Conservation (phyloP, 2,329 filamentous ascomycete species). For the Colletotrichum tamarilloi region DNA sequence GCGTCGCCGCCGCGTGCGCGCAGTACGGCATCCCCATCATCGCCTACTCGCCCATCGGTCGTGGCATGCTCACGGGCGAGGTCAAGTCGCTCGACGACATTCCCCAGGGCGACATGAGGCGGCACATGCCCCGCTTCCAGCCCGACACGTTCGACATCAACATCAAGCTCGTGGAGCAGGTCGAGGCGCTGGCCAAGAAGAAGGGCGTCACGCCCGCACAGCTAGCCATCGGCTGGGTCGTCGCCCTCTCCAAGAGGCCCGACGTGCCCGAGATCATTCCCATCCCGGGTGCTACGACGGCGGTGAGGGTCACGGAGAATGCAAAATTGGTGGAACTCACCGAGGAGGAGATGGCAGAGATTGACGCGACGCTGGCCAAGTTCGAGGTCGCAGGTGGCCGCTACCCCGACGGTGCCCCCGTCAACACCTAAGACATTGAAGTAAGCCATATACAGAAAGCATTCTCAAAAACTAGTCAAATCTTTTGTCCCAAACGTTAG, state of each 20-base stretch:
- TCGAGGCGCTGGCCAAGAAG: slow-evolving; percentile 67
- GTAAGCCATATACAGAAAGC: neutral
- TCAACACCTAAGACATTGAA: slow-evolving; percentile 47
- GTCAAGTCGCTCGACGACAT: slow-evolving; percentile 66
- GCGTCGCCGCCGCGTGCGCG: slow-evolving; percentile 64
- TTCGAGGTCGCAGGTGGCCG: slow-evolving; percentile 61
- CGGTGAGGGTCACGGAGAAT: slow-evolving; percentile 71
- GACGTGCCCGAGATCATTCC: slow-evolving; percentile 71
- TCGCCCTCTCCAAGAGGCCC: slow-evolving; percentile 58
- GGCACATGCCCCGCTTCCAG: slow-evolving; percentile 67
- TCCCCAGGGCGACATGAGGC: slow-evolving; percentile 59
- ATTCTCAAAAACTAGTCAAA: neutral
- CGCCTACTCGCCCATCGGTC: slow-evolving; percentile 78
- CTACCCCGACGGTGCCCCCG: slow-evolving; percentile 53
- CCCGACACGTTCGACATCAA: slow-evolving; percentile 73
- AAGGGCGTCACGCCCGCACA: slow-evolving; percentile 73
- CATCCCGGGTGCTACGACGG: slow-evolving; percentile 72
- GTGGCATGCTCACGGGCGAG: slow-evolving; percentile 64
- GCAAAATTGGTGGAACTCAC: slow-evolving; percentile 59
- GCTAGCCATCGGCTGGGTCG: slow-evolving; percentile 74
- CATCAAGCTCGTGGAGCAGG: slow-evolving; percentile 67
- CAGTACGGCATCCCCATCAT: slow-evolving; percentile 76
- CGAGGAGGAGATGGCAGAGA: slow-evolving; percentile 60
- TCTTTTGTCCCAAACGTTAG: slow-evolving; percentile 1
- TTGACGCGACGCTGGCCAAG: slow-evolving; percentile 60